Evolutionary conservation across 352 stramenopile species (phyloP).

Genomic region (Phytopythium mirpurense): DNA sequence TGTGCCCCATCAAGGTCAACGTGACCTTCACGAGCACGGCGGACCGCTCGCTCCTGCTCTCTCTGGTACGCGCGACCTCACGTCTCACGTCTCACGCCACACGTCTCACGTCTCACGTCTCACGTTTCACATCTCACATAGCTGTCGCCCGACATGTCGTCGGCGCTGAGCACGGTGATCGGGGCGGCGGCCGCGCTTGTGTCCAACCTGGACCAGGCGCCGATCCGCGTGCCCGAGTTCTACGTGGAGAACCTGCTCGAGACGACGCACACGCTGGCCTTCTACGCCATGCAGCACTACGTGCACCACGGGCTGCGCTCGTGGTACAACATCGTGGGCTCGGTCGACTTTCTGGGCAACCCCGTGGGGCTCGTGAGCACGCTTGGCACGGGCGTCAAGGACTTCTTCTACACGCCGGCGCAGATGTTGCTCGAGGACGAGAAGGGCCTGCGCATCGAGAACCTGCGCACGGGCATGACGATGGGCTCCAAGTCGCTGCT

Average conservation of each 20-base stretch:
- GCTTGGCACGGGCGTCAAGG: slow-evolving; percentile 86
- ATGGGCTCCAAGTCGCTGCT: slow-evolving; percentile 86
- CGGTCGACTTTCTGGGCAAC: slow-evolving; percentile 88
- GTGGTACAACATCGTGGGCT: slow-evolving; percentile 88
- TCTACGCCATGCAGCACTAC: slow-evolving; percentile 87
- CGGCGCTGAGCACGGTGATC: slow-evolving; percentile 72
- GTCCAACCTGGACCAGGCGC: slow-evolving; percentile 81
- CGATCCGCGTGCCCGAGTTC: slow-evolving; percentile 87
- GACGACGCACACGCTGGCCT: slow-evolving; percentile 77
- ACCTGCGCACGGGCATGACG: slow-evolving; percentile 83
- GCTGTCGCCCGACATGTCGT: slow-evolving; percentile 79
- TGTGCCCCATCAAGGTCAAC: slow-evolving; percentile 84
- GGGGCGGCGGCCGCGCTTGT: slow-evolving; percentile 74
- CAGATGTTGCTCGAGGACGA: slow-evolving; percentile 91
- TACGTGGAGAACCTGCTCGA: slow-evolving; percentile 88
- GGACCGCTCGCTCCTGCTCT: slow-evolving; percentile 76
- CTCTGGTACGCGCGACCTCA: slow-evolving; percentile 30
- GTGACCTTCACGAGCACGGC: slow-evolving; percentile 85
- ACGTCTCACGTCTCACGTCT: slow-evolving; percentile 2
- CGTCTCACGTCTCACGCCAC: not conserved
- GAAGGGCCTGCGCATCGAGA: slow-evolving; percentile 79
- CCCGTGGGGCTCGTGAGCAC: slow-evolving; percentile 88
- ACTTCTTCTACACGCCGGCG: slow-evolving; percentile 94
- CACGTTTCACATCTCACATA: slow-evolving; percentile 24
- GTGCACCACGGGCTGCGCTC: slow-evolving; percentile 74